A percentile compares a stretch with the other conserved stretches of the same genome.
Conservation (phyloP, 2,329 filamentous ascomycete genomes). For the Ophiostoma perfectum region DNA sequence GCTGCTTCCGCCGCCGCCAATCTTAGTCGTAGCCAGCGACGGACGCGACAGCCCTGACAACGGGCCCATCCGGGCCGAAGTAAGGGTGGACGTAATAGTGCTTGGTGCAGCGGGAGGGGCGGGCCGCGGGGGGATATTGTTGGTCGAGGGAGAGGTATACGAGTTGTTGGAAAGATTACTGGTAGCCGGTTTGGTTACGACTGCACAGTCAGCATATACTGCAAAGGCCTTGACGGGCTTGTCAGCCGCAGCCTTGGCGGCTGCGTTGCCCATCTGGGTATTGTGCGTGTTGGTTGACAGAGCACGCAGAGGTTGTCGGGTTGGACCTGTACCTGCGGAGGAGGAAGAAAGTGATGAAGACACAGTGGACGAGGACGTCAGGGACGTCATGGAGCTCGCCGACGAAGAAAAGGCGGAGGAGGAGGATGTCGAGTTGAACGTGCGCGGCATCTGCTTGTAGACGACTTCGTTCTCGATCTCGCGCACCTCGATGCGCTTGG, state of each 20-base stretch:
- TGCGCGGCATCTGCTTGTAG: slow-evolving; percentile 65
- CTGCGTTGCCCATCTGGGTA: slow-evolving; percentile 56
- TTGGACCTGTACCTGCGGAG: slow-evolving; percentile 37
- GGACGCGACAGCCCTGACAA: slow-evolving; percentile 18
- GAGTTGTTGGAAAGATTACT: slow-evolving; percentile 11
- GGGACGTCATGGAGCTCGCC: slow-evolving; percentile 40
- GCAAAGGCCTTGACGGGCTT: slow-evolving; percentile 80
- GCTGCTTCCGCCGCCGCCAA: slow-evolving; percentile 20
- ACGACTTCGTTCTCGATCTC: slow-evolving; percentile 95
- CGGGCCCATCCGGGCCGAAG: slow-evolving; percentile 21
- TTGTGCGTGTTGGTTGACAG: slow-evolving; percentile 67
- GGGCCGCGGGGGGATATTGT: background rate
- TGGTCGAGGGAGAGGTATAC: background rate
- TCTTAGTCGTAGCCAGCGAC: slow-evolving; percentile 16
- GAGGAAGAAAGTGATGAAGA: slow-evolving; percentile 34
- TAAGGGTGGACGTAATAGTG: slow-evolving; percentile 27
- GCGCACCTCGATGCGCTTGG: slow-evolving; percentile 91
- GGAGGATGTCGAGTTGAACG: background rate
- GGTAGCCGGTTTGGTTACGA: slow-evolving; percentile 17
- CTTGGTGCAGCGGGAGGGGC: slow-evolving; percentile 35
- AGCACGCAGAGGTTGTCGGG: slow-evolving; percentile 72
- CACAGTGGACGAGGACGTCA: slow-evolving; percentile 67
- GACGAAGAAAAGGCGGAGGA: slow-evolving; percentile 11
- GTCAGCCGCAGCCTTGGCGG: slow-evolving; percentile 37
- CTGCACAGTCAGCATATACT: slow-evolving; percentile 70